These are phyloP conservation scores for Ceratocystis huliohia DNA, from an alignment of 2,329 filamentous ascomycete species.

Conservation along the genomic window DNA sequence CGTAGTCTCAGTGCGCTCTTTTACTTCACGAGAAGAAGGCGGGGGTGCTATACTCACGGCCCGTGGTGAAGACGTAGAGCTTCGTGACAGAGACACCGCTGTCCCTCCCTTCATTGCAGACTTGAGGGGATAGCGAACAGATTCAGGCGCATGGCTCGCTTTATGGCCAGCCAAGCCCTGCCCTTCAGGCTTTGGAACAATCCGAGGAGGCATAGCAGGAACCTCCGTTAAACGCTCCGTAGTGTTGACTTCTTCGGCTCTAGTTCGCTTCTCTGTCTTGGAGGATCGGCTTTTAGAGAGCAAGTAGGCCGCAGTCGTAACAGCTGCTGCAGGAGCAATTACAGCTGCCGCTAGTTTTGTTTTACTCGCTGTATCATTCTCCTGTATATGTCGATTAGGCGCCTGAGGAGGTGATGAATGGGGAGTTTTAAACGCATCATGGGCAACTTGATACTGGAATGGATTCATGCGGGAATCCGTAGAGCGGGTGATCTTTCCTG, in stretches of 20 bases:
- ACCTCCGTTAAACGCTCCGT: background rate
- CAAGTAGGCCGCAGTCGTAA: background rate
- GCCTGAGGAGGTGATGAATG: conserved; percentile 31
- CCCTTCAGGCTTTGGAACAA: background rate
- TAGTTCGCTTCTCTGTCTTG: background rate
- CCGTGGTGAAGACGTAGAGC: background rate
- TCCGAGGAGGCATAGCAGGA: background rate
- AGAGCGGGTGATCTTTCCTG: background rate
- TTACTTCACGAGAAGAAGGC: background rate
- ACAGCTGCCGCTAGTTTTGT: background rate
- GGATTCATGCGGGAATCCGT: conserved; percentile 34
- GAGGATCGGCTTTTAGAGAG: background rate
- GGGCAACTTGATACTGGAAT: conserved; percentile 45
- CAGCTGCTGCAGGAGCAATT: background rate
- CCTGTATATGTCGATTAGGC: background rate
- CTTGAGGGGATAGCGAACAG: background rate
- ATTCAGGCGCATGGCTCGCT: background rate
- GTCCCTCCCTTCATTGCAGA: background rate
- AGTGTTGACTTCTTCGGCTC: background rate
- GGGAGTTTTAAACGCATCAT: conserved; percentile 40
- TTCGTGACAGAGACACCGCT: background rate
- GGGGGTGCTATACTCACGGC: background rate
- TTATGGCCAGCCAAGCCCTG: background rate
- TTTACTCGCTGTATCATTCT: background rate
- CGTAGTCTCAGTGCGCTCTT: too few relatives aligned